phyloP scores from a whole-genome alignment of 164 flowering plant genomes.

The Chimonanthus praecox region DNA sequence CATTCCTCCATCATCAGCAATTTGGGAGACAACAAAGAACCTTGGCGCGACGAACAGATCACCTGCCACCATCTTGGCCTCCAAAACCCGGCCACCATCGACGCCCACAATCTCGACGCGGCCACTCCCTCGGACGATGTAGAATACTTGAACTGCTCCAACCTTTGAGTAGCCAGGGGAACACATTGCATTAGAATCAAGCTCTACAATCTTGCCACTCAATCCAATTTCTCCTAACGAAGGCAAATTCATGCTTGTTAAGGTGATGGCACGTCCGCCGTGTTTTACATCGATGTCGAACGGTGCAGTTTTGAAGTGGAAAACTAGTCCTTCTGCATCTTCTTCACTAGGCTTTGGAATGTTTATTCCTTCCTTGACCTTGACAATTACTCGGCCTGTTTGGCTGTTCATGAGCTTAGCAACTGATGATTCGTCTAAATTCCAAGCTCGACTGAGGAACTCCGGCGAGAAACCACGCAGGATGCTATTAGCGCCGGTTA shows the following conservation, averaged over 20 bases:
- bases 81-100: constrained; percentile 49
- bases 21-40: constrained; percentile 50
- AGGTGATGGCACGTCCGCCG: constrained; percentile 44
- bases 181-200: constrained; percentile 55
- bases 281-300: constrained; percentile 46
- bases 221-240: constrained; percentile 58
- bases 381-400: constrained; percentile 36
- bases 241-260: constrained; percentile 52
- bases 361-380: constrained; percentile 24
- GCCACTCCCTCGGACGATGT: constrained; percentile 62
- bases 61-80: constrained; percentile 45
- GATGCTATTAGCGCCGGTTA: constrained; percentile 53
- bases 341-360: constrained; percentile 52
- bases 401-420: constrained; percentile 44
- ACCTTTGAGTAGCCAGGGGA: constrained; percentile 63
- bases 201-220: constrained; percentile 54
- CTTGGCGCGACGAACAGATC: constrained; percentile 53
- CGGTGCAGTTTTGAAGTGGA: constrained; percentile 49
- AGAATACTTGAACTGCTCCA: constrained; percentile 57
- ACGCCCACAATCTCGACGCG: constrained; percentile 59
- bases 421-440: constrained; percentile 32
- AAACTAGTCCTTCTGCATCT: constrained; percentile 32
- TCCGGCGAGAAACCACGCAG: constrained; percentile 60
- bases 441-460: constrained; percentile 54
- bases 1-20: constrained; percentile 45